Evolutionary conservation across 306 rosid species (phyloP).

Genomic region (Vicia sativa): DNA sequence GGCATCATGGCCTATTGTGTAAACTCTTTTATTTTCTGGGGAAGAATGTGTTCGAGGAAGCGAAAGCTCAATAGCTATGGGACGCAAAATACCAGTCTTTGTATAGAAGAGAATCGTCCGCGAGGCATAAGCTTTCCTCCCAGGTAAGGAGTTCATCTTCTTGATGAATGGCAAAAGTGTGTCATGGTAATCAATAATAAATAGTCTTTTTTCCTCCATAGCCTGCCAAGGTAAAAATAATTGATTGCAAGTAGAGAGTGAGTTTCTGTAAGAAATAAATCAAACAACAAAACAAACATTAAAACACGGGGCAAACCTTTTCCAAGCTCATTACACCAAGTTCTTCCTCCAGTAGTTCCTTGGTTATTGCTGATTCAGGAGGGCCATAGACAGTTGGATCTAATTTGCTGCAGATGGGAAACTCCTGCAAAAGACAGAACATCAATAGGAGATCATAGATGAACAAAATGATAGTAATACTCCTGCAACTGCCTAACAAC

Average conservation of each 20-base stretch:
- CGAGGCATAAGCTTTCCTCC: constrained; percentile 82
- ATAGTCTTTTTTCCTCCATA: constrained; percentile 78
- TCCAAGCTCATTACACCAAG: constrained; percentile 76
- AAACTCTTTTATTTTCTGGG: constrained; percentile 51
- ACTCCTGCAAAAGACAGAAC: constrained; percentile 56
- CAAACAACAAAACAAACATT: constrained; percentile 21
- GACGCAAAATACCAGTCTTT: constrained; percentile 54
- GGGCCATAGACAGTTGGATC: constrained; percentile 80
- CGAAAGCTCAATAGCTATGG: constrained; percentile 86
- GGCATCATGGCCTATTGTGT: constrained; percentile 83
- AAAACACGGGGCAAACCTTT: constrained; percentile 50
- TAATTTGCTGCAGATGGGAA: constrained; percentile 77
- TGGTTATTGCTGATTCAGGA: constrained; percentile 74
- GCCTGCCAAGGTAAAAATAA: constrained; percentile 56
- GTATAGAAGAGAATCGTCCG: constrained; percentile 70
- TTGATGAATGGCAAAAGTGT: constrained; percentile 74
- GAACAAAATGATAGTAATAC: constrained; percentile 23
- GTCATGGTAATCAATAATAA: constrained; percentile 86
- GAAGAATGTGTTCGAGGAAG: constrained; percentile 69
- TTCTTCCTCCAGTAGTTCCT: constrained; percentile 78
- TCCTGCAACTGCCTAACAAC: constrained; percentile 1
- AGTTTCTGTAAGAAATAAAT: constrained; percentile 19
- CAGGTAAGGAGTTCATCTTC: constrained; percentile 80
- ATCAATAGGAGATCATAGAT: constrained; percentile 5
- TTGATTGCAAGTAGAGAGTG: constrained; percentile 20